Conservation (phyloP, 2,329 filamentous ascomycete genomes). For the Nemania abortiva region DNA sequence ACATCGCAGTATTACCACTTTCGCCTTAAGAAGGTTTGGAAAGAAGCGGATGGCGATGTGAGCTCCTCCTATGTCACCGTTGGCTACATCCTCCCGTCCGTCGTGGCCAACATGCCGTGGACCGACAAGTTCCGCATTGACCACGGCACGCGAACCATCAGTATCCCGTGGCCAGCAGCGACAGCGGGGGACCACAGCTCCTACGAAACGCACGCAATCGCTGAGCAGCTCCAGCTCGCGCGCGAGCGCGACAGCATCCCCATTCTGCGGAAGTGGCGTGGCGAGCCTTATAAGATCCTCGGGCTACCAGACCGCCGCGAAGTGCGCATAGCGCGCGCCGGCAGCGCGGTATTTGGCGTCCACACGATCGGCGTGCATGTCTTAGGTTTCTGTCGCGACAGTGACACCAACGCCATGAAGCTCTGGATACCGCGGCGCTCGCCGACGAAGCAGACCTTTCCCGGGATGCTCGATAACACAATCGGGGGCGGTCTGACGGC, state of each 20-base stretch:
- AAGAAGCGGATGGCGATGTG: neutral
- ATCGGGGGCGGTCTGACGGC: slow-evolving; percentile 15
- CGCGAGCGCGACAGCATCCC: slow-evolving; percentile 7
- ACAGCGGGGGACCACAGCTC: neutral
- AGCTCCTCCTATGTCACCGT: slow-evolving; percentile 11
- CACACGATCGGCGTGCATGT: slow-evolving; percentile 13
- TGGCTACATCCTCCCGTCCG: slow-evolving; percentile 15
- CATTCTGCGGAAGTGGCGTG: slow-evolving; percentile 21
- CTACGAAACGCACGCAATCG: slow-evolving; percentile 12
- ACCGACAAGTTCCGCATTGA: slow-evolving; percentile 15
- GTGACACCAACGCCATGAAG: neutral
- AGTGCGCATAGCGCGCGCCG: slow-evolving; percentile 15
- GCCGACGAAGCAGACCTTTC: slow-evolving; percentile 18
- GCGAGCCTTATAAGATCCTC: slow-evolving; percentile 10
- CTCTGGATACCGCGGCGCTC: slow-evolving; percentile 20
- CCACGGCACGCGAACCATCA: slow-evolving; percentile 9
- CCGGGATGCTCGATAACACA: slow-evolving; percentile 17
- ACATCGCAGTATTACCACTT: slow-evolving; percentile 14
- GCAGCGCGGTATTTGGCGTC: slow-evolving; percentile 11
- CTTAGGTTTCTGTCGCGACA: neutral
- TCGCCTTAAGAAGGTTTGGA: slow-evolving; percentile 8
- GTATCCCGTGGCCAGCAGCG: slow-evolving; percentile 15
- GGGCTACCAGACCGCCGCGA: slow-evolving; percentile 9
- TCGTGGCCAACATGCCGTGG: slow-evolving; percentile 16
- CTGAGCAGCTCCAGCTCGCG: slow-evolving; percentile 9